Base-by-base conservation (phyloP, 805 yeast species). In the Teunomyces panamensis region DNA sequence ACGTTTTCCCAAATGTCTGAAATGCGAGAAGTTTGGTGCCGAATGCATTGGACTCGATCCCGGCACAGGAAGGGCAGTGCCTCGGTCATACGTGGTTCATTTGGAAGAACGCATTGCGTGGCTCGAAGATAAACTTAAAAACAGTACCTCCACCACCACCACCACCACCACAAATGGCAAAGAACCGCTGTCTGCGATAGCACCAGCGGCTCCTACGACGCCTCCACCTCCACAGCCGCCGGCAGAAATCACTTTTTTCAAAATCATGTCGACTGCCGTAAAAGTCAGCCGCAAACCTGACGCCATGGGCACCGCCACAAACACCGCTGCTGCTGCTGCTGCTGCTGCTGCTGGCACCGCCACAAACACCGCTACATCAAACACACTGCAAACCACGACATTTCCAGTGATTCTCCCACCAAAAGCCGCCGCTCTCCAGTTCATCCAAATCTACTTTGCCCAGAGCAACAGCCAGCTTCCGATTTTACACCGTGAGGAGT, bases 1-100 rank as follows among this genome's bases (percentile, higher is more conserved):
- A 48, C 77, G 75, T 50, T 80, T 84, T 59, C 91, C 91, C 3
- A 73, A 77, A 47, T 85, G 91, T 58, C 62, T 77, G n/a, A 73
- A 75, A 30, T 85, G 91, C 60, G 71, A 64, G 37, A 79, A 81
- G 57, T 85, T 87, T 9, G 79, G 81, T 5, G 85, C 71, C 2
- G 87, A 86, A 5, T 90, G 97, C 66, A 82, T 89, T 3, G 89
- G 95, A 0, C 65, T 87, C 3, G 97, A 91, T 61, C 90, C 96
- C 0, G 89, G 90, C 5, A 88, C 96, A 0, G 96, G 96, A 0
- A 72, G 96, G 46, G 89, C 86, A 54, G 81, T 89, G 1, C 95
- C 97, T 0, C 69, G 97, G 33, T 85, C 89, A 2, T 86, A 87
- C 58, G 80, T 89, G 3, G 76, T 81, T 16, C 85, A 83, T 55